Evolutionary conservation across 352 stramenopile genomes (phyloP).

Genomic region (Peronosclerospora sorghi): DNA sequence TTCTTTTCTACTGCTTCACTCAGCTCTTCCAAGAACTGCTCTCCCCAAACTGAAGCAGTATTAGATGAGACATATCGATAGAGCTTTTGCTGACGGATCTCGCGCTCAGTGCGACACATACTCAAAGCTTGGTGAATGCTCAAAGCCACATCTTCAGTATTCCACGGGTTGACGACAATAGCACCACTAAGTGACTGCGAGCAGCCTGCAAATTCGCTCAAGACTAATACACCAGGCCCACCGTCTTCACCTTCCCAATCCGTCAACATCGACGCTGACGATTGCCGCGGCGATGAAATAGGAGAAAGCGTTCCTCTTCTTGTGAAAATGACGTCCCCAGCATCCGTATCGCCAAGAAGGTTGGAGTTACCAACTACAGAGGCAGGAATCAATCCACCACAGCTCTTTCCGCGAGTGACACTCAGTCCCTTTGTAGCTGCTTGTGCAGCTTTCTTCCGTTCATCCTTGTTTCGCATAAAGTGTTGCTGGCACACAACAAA

Average conservation of each 20-base stretch:
- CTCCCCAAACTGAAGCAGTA: slow-evolving; percentile 73
- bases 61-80: slow-evolving; percentile 84
- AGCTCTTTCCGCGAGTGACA: slow-evolving; percentile 1
- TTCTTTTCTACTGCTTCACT: slow-evolving; percentile 50
- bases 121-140: slow-evolving; percentile 77
- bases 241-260: slow-evolving; percentile 73
- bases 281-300: slow-evolving; percentile 16
- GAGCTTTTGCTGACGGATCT: slow-evolving; percentile 84
- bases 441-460: slow-evolving; percentile 39
- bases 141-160: slow-evolving; percentile 75
- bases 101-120: slow-evolving; percentile 71
- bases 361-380: neutral
- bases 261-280: slow-evolving; percentile 34
- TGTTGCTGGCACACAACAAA: slow-evolving; percentile 84
- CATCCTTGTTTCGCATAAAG: slow-evolving; percentile 70
- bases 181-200: slow-evolving; percentile 81
- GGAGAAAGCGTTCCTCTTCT: slow-evolving; percentile 14
- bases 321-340: too few species aligned
- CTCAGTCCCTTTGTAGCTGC: slow-evolving; percentile 9
- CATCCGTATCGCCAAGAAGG: neutral
- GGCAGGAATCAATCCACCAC: neutral
- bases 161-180: slow-evolving; percentile 82
- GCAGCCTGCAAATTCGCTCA: slow-evolving; percentile 84
- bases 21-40: slow-evolving; percentile 72
- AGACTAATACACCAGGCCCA: slow-evolving; percentile 72